A percentile compares a stretch with the other conserved stretches of the same genome.
phyloP scores from a whole-genome alignment of 1,284 basidiomycete species.

The Microbotryum silenes-acaulis region DNA sequence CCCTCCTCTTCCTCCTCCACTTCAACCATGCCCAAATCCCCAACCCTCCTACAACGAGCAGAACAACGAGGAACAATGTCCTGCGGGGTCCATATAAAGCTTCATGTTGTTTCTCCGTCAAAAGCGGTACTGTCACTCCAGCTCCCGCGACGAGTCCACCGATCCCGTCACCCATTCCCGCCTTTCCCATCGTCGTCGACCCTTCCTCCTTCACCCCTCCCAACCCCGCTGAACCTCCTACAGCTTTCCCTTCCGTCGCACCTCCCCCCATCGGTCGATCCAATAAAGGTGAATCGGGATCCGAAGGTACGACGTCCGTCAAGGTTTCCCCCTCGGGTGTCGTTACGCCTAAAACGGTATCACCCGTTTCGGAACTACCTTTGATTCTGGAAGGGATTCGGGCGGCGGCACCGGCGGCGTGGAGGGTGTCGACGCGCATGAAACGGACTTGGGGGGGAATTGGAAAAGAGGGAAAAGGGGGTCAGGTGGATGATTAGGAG shows the following conservation, averaged over 20 bases:
- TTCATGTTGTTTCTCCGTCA: slow-evolving; percentile 27
- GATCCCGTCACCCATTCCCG: slow-evolving; percentile 17
- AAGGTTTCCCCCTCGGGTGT: slow-evolving; percentile 29
- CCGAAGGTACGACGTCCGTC: not conserved
- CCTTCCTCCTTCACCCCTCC: not conserved
- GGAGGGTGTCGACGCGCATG: slow-evolving; percentile 78
- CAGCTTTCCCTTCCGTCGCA: no score
- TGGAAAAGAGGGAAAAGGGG: not conserved
- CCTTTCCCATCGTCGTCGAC: not conserved
- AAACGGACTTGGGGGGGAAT: slow-evolving; percentile 54
- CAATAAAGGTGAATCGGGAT: not conserved
- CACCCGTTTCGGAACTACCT: not conserved
- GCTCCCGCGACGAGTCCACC: slow-evolving; percentile 1
- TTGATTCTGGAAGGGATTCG: slow-evolving; percentile 60
- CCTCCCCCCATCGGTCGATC: no score
- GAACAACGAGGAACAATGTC: slow-evolving; percentile 31
- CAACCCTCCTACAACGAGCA: slow-evolving; percentile 18
- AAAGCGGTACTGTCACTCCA: no score
- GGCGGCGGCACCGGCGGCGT: slow-evolving; percentile 63
- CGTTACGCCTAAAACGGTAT: slow-evolving; percentile 25
- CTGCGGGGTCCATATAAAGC: slow-evolving; percentile 28
- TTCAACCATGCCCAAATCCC: slow-evolving; percentile 14
- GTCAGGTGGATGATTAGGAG: not conserved
- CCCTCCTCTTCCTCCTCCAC: slow-evolving; percentile 13
- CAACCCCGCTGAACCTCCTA: not conserved